These are phyloP conservation scores for Phyllosticta capitalensis DNA, from an alignment of 2,329 filamentous ascomycete species.

Conservation along the genomic window DNA sequence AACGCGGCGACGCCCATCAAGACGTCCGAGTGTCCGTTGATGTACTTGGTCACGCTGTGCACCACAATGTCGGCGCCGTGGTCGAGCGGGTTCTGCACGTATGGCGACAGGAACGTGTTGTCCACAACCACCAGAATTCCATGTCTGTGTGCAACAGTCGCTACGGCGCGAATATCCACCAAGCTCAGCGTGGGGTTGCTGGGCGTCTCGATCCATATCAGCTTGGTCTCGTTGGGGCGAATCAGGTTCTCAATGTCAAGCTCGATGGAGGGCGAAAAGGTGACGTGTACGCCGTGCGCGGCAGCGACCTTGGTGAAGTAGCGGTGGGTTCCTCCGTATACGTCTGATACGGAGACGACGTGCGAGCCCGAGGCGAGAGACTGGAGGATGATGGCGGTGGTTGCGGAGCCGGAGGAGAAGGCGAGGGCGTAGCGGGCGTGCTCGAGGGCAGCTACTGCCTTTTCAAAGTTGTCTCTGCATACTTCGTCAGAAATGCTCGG, in stretches of 20 bases:
- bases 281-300: slow-evolving; percentile 87
- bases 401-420: slow-evolving; percentile 88
- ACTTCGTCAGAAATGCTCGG: background rate
- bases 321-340: slow-evolving; percentile 94
- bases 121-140: slow-evolving; percentile 96
- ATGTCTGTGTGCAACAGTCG: slow-evolving; percentile 71
- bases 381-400: slow-evolving; percentile 88
- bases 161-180: slow-evolving; percentile 84
- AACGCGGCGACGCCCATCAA: slow-evolving; percentile 96
- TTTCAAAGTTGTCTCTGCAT: slow-evolving; percentile 76
- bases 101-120: slow-evolving; percentile 96
- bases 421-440: slow-evolving; percentile 87
- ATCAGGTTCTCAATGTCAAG: slow-evolving; percentile 79
- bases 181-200: slow-evolving; percentile 90
- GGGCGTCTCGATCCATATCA: slow-evolving; percentile 95
- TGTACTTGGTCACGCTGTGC: slow-evolving; percentile 97
- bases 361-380: slow-evolving; percentile 84
- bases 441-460: slow-evolving; percentile 82
- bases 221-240: slow-evolving; percentile 68
- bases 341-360: slow-evolving; percentile 92
- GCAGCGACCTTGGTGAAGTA: slow-evolving; percentile 98
- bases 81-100: slow-evolving; percentile 91
- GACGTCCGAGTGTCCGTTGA: slow-evolving; percentile 93
- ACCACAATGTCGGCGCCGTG: slow-evolving; percentile 95
- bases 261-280: slow-evolving; percentile 89